Base-by-base conservation (phyloP, 305 asterid species). In the Lippia alba region DNA sequence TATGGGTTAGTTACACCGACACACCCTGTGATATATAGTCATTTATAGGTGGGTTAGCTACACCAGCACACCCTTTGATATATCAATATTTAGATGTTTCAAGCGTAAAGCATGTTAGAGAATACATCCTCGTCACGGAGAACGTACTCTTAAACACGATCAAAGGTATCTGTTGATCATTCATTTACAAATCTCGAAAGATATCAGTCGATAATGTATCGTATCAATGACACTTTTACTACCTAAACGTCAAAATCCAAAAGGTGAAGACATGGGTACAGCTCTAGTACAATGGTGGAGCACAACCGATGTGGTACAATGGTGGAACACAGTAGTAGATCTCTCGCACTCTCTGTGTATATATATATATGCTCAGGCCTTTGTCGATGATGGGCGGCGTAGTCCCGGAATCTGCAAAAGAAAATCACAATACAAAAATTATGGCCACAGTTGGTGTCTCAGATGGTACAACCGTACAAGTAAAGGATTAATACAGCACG, bases 391-490 rank as follows among this genome's bases (percentile, higher is more conserved):
- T 57, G 87, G 78, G 53, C 87, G 77, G 12, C 54, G 80, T 65
- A 88, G 57, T 61, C 94, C 96, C 5, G 96, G 96, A 66, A 92
- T 92, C 97, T 92, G 94, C 86, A 84, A 75, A 55, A 54, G 71
- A 8, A 41, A 12, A 40, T 10, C 24, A 64, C 2, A 36, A 33
- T 30, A 10, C 12, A 59, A n/a, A 24, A 18, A n/a, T n/a, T n/a
- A 24, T 24, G 30, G 30, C 30, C 3, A 24, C 30, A 24, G 8
- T 55, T 24, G 41, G 34, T 33, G n/a, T n/a, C n/a, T n/a, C n/a
- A n/a, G n/a, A n/a, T n/a, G n/a, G n/a, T n/a, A n/a, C n/a, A n/a
- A n/a, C n/a, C n/a, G n/a, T 50, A 10, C n/a, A 45, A n/a, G n/a
- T n/a, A n/a, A 45, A 46, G 46, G 58, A 48, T 24, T 24, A 24